Evolutionary conservation across 1,284 basidiomycete genomes (phyloP).

Genomic region (Cerrena zonata): DNA sequence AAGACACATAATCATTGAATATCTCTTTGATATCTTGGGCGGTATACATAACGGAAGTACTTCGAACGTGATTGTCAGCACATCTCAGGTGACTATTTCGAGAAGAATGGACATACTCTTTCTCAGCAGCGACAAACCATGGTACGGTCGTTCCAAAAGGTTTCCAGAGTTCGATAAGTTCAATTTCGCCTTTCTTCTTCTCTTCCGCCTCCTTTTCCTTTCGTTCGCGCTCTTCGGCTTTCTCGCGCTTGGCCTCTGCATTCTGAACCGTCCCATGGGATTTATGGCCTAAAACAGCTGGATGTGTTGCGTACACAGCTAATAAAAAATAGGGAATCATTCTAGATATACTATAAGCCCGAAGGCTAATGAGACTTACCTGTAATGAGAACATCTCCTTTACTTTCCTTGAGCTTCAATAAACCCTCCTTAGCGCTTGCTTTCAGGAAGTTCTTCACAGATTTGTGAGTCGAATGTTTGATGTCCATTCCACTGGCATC

Average conservation of each 20-base stretch:
- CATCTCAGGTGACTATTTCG: not conserved
- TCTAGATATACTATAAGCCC: not conserved
- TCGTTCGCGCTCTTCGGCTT: slow-evolving; percentile 45
- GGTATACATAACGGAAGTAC: slow-evolving; percentile 51
- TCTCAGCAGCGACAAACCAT: slow-evolving; percentile 59
- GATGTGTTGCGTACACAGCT: slow-evolving; percentile 58
- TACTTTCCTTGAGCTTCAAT: slow-evolving; percentile 67
- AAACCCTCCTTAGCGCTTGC: slow-evolving; percentile 65
- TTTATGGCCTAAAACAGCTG: slow-evolving; percentile 47
- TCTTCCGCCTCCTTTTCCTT: slow-evolving; percentile 40
- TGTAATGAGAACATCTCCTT: slow-evolving; percentile 55
- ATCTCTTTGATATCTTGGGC: slow-evolving; percentile 47
- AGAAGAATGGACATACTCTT: slow-evolving; percentile 39
- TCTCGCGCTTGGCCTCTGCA: slow-evolving; percentile 51
- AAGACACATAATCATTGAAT: slow-evolving; percentile 58
- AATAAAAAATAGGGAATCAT: not conserved
- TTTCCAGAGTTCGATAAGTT: slow-evolving; percentile 70
- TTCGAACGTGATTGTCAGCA: too few species aligned
- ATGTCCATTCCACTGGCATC: slow-evolving; percentile 44
- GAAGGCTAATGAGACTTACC: slow-evolving; percentile 15
- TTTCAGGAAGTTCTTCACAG: slow-evolving; percentile 75
- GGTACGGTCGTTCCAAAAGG: slow-evolving; percentile 50
- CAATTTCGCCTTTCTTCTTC: slow-evolving; percentile 41
- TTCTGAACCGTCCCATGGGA: slow-evolving; percentile 59
- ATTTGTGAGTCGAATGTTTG: slow-evolving; percentile 74